Percentiles rank a stretch among this genome's conserved stretches.
These are phyloP conservation scores for Cyberlindnera mississippiensis DNA, from an alignment of 805 yeast genomes.

Conservation along the genomic window DNA sequence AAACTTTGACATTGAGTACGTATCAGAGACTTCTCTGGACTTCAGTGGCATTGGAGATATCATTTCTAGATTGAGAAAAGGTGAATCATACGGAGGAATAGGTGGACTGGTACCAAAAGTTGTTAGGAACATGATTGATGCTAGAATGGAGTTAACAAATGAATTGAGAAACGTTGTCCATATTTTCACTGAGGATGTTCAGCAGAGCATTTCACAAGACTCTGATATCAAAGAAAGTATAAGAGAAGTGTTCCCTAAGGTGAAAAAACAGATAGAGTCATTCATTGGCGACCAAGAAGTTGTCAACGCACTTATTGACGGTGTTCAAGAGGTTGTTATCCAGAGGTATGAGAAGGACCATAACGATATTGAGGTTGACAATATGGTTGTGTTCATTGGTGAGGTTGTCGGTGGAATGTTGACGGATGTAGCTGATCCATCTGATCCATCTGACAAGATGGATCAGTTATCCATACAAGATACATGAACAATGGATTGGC, in stretches of 20 bases:
- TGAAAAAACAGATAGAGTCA: constrained; percentile 46
- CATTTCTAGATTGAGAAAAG: constrained; percentile 37
- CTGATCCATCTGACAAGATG: too few relatives aligned
- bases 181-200: constrained; percentile 52
- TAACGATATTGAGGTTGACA: constrained; percentile 55
- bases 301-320: constrained; percentile 51
- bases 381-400: constrained; percentile 47
- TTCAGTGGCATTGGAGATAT: constrained; percentile 69
- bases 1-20: constrained; percentile 76
- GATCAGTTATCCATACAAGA: too few relatives aligned
- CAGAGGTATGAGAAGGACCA: constrained; percentile 56
- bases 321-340: constrained; percentile 57
- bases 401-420: constrained; percentile 32
- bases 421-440: too few relatives aligned
- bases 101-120: constrained; percentile 84
- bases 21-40: constrained; percentile 71
- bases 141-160: constrained; percentile 63
- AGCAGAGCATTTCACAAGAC: constrained; percentile 47
- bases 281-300: constrained; percentile 56
- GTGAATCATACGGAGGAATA: too few relatives aligned
- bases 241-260: constrained; percentile 50
- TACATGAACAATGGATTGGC: too few relatives aligned
- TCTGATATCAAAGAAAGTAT: constrained; percentile 44
- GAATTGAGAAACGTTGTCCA: constrained; percentile 68
- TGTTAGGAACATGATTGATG: constrained; percentile 79